Percentiles rank a stretch among this genome's conserved stretches.
These are phyloP conservation scores for Echinosophora koreensis DNA, from an alignment of 306 rosid genomes.

Conservation along the genomic window DNA sequence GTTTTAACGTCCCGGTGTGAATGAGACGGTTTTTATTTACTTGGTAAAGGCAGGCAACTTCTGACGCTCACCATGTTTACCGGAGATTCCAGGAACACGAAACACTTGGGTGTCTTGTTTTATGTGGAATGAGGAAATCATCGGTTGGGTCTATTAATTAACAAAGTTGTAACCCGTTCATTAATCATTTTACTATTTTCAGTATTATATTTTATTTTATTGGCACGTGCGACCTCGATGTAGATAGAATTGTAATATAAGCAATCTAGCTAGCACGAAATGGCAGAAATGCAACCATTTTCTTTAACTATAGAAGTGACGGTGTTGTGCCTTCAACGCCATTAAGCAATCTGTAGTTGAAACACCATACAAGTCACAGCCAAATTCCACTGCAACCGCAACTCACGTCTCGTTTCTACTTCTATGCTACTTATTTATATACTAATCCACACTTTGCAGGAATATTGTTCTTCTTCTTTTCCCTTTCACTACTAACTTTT, in stretches of 20 bases:
- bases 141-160: background rate
- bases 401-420: background rate
- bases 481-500: too few relatives aligned
- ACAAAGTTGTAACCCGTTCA: conserved; percentile 3
- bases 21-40: conserved; percentile 25
- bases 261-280: background rate
- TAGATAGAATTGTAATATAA: background rate
- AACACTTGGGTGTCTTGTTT: background rate
- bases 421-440: background rate
- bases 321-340: conserved; percentile 4
- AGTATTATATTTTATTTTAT: background rate
- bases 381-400: background rate
- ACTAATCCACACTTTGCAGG: too few relatives aligned
- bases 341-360: background rate
- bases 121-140: conserved; percentile 2
- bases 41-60: conserved; percentile 39
- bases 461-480: too few relatives aligned
- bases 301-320: background rate
- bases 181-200: background rate
- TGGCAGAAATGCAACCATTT: too few relatives aligned
- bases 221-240: conserved; percentile 20
- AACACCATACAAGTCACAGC: background rate
- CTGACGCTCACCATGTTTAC: conserved; percentile 47
- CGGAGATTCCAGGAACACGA: conserved; percentile 33
- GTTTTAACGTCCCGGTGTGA: conserved; percentile 24